A percentile compares a stretch with the other conserved stretches of the same genome.
Conservation (phyloP, 257 asterid genomes). For the Solanum pinnatisectum region DNA sequence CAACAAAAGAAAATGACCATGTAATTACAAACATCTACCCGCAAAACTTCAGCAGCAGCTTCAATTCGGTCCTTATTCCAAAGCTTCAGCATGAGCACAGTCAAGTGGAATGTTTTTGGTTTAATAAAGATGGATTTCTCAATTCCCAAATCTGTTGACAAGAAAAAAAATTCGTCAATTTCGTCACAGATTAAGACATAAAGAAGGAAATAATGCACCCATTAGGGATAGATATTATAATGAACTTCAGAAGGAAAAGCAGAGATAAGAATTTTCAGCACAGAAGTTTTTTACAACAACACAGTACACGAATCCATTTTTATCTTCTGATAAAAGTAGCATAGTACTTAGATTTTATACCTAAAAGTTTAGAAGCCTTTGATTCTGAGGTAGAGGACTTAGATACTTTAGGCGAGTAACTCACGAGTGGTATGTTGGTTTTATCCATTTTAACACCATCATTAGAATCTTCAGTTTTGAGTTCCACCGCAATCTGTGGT, state of each 20-base stretch:
- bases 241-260: neutral
- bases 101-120: slow-evolving; percentile 85
- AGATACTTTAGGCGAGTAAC: slow-evolving; percentile 39
- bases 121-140: slow-evolving; percentile 79
- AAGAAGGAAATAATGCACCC: neutral
- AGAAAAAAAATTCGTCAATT: neutral
- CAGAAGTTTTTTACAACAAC: neutral
- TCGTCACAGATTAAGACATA: neutral
- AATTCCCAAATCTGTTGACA: slow-evolving; percentile 52
- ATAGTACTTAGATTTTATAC: slow-evolving; percentile 13
- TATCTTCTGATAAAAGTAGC: neutral
- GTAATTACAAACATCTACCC: slow-evolving; percentile 28
- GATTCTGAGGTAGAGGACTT: slow-evolving; percentile 23
- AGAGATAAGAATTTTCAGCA: neutral
- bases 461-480: slow-evolving; percentile 23
- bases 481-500: slow-evolving; percentile 17
- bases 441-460: slow-evolving; percentile 16
- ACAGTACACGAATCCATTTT: neutral
- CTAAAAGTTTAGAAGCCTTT: slow-evolving; percentile 29
- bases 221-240: neutral
- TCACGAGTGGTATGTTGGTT: slow-evolving; percentile 39
- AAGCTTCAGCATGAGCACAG: slow-evolving; percentile 93
- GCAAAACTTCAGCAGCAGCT: slow-evolving; percentile 76
- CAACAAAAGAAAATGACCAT: neutral
- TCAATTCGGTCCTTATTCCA: slow-evolving; percentile 81